phyloP scores from a whole-genome alignment of 192 early-diverging fungal genomes.

The Lobosporangium transversale region DNA sequence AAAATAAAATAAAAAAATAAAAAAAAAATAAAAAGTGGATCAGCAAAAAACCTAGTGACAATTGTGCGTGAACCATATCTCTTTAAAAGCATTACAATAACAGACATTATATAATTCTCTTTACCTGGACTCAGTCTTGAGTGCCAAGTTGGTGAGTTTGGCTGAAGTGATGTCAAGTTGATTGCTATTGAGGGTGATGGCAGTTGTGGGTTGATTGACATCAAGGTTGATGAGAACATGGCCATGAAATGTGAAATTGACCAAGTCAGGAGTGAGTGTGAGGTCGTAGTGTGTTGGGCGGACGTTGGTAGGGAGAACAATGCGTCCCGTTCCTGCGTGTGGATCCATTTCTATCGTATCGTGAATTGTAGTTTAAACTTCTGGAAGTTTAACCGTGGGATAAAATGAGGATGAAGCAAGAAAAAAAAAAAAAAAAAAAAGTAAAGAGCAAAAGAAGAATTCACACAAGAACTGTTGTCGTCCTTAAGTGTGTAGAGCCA shows the following conservation, averaged over 20 bases:
- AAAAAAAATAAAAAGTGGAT: not conserved
- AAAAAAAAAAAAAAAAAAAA: not conserved
- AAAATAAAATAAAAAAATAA: not conserved
- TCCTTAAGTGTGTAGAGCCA: too few relatives aligned
- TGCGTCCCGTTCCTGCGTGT: constrained; percentile 58
- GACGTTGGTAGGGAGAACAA: constrained; percentile 88
- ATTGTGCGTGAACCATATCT: too few relatives aligned
- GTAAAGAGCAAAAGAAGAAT: too few relatives aligned
- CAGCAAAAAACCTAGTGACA: not conserved
- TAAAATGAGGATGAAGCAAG: not conserved
- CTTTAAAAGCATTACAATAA: too few relatives aligned
- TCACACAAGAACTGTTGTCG: too few relatives aligned
- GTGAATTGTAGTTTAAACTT: not conserved
- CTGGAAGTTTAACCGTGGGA: too few relatives aligned
- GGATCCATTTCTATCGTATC: constrained; percentile 29
- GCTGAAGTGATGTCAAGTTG: constrained; percentile 74
- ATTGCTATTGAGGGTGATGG: constrained; percentile 73
- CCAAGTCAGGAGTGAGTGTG: constrained; percentile 81
- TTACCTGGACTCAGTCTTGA: constrained; percentile 68
- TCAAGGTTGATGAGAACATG: constrained; percentile 58
- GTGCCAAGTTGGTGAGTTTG: constrained; percentile 46
- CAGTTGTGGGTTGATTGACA: constrained; percentile 68
- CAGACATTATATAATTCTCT: too few relatives aligned
- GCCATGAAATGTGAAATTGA: constrained; percentile 83
- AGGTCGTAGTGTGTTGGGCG: constrained; percentile 87